phyloP scores from a whole-genome alignment of 371 early-diverging fungal genomes.

The Lichtheimia hyalospora region DNA sequence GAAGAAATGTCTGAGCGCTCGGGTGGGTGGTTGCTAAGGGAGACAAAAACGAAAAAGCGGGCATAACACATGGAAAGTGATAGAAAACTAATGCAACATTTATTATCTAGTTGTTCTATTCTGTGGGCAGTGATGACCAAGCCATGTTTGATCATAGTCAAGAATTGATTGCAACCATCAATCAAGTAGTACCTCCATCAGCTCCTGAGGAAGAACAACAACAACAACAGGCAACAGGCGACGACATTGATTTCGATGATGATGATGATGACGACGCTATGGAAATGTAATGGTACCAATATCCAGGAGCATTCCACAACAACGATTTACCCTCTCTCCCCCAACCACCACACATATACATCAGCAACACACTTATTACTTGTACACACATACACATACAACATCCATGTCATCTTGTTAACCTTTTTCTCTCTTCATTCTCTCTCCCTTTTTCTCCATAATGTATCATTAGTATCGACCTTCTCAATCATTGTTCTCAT shows the following conservation, averaged over 20 bases:
- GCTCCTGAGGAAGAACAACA: constrained; percentile 35
- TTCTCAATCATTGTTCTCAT: too few species aligned
- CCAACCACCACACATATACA: constrained; percentile 4
- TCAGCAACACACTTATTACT: background rate
- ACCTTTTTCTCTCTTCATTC: too few species aligned
- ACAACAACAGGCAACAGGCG: constrained; percentile 5
- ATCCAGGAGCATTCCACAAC: background rate
- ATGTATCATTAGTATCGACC: background rate
- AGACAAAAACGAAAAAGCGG: constrained; percentile 3
- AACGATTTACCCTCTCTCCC: background rate
- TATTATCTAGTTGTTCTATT: constrained; percentile 53
- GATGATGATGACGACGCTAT: constrained; percentile 49
- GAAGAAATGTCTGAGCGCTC: background rate
- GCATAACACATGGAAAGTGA: background rate
- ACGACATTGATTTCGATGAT: constrained; percentile 33
- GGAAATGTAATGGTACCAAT: constrained; percentile 30
- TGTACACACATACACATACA: constrained; percentile 5
- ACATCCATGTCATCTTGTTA: too few species aligned
- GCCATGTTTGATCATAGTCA: constrained; percentile 68
- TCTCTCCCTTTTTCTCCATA: background rate
- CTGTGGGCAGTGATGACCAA: constrained; percentile 66
- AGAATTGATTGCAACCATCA: constrained; percentile 62
- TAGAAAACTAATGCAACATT: constrained; percentile 8
- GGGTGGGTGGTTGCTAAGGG: background rate
- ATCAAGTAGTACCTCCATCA: constrained; percentile 49